phyloP scores from a whole-genome alignment of 2,329 filamentous ascomycete genomes.

The Nothopassalora personata region DNA sequence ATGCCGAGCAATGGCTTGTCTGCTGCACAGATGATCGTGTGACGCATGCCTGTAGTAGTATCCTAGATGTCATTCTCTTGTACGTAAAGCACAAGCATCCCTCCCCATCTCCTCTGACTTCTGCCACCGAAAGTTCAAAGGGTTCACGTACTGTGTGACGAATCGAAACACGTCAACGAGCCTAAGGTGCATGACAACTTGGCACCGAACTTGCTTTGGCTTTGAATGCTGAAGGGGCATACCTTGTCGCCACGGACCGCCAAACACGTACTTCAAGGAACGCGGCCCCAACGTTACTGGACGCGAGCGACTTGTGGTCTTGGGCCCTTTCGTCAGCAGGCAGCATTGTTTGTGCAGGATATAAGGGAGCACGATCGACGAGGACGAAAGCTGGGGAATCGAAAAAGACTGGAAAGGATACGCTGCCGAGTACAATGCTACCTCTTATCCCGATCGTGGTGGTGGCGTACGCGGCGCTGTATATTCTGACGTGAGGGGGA shows the following conservation, averaged over 20 bases:
- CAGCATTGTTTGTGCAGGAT: not conserved
- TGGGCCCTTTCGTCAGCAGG: not conserved
- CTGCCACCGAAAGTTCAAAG: not conserved
- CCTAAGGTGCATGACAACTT: not conserved
- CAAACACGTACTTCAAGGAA: not conserved
- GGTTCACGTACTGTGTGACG: not conserved
- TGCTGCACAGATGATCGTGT: not conserved
- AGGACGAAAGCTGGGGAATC: not conserved
- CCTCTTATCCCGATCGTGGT: slow-evolving; percentile 14
- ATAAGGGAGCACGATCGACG: not conserved
- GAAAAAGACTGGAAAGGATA: not conserved
- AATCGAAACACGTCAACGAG: not conserved
- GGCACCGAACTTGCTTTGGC: not conserved
- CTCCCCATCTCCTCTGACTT: not conserved
- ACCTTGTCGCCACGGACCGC: not conserved
- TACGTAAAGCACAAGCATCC: not conserved
- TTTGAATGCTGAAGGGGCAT: not conserved
- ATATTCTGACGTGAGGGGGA: slow-evolving; percentile 14
- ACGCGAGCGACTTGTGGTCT: not conserved
- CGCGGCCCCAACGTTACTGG: not conserved
- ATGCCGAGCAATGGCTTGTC: not conserved
- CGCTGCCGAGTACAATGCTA: slow-evolving; percentile 1
- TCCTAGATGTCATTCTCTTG: not conserved
- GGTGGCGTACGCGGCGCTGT: slow-evolving; percentile 15
- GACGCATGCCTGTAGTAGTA: not conserved